These are phyloP conservation scores for Ophioceras dolichostomum DNA, from an alignment of 2,329 filamentous ascomycete species.

Conservation along the genomic window DNA sequence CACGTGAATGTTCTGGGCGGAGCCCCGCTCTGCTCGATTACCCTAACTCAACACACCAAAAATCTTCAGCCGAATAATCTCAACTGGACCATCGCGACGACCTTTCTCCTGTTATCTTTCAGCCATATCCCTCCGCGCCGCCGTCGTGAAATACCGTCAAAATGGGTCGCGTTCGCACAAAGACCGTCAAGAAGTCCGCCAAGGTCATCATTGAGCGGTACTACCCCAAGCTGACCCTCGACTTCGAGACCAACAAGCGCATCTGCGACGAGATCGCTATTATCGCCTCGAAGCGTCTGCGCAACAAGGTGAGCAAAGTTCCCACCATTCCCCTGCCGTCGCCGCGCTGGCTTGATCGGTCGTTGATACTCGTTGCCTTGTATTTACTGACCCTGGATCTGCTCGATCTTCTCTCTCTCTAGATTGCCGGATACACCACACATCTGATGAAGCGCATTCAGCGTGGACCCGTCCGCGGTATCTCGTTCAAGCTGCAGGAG, in stretches of 20 bases:
- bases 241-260: conserved; percentile 99
- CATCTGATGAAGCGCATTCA: conserved; percentile 99
- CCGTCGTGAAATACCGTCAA: conserved; percentile 39
- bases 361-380: background rate
- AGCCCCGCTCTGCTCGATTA: too few species aligned
- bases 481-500: conserved; percentile 99
- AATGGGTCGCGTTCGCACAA: conserved; percentile 60
- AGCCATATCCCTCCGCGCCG: too few species aligned
- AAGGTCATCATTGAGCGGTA: conserved; percentile 99
- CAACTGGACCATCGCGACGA: conserved; percentile 1
- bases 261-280: conserved; percentile 99
- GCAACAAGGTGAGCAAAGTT: conserved; percentile 92
- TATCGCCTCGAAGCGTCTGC: conserved; percentile 96
- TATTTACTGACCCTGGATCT: background rate
- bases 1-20: too few species aligned
- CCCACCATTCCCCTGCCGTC: too few species aligned
- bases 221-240: conserved; percentile 95
- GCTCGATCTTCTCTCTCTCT: conserved; percentile 3
- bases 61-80: background rate
- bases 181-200: conserved; percentile 67
- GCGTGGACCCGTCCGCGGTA: conserved; percentile 96
- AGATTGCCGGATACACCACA: conserved; percentile 98
- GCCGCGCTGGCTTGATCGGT: too few species aligned
- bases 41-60: conserved; percentile 2
- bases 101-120: conserved; percentile 12